Percentiles rank a stretch among this genome's conserved stretches.
Evolutionary conservation across 345 rosid genomes (phyloP).

Genomic region (Anastatica hierochuntica): DNA sequence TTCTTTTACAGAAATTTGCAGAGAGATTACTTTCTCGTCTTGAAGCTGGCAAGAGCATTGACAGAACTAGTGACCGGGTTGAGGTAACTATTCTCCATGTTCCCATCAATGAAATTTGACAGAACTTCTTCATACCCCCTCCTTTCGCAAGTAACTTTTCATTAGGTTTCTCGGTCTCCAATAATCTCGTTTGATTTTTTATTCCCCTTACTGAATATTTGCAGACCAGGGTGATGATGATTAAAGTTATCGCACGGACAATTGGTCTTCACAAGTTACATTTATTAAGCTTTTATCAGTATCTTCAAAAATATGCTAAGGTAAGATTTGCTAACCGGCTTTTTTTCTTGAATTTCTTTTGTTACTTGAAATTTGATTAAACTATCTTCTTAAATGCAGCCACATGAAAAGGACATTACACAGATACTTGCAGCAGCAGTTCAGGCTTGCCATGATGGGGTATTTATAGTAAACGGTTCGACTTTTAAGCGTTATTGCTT

Average conservation of each 20-base stretch:
- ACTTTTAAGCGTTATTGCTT: not conserved
- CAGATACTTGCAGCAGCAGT: slow-evolving; percentile 90
- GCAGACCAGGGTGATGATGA: slow-evolving; percentile 90
- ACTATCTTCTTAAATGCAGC: slow-evolving; percentile 43
- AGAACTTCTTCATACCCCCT: not conserved
- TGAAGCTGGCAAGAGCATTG: slow-evolving; percentile 48
- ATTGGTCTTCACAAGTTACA: slow-evolving; percentile 85
- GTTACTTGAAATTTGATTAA: slow-evolving; percentile 4
- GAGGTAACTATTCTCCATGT: slow-evolving; percentile 42
- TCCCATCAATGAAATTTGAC: too few species aligned
- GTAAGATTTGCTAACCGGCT: slow-evolving; percentile 34
- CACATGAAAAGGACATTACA: slow-evolving; percentile 83
- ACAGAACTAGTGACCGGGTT: slow-evolving; percentile 42
- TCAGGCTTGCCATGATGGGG: slow-evolving; percentile 98
- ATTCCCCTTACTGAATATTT: slow-evolving; percentile 5
- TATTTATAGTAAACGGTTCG: slow-evolving; percentile 31
- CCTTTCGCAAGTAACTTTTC: not conserved
- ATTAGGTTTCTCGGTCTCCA: not conserved
- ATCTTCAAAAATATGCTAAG: slow-evolving; percentile 74
- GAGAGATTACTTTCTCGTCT: slow-evolving; percentile 84
- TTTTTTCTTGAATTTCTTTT: not conserved
- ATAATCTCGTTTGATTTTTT: not conserved
- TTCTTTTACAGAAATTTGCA: slow-evolving; percentile 56
- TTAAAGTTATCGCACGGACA: slow-evolving; percentile 81
- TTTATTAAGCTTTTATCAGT: slow-evolving; percentile 64